Evolutionary conservation across 2,329 filamentous ascomycete species (phyloP).

Genomic region (Colletotrichum orbiculare): DNA sequence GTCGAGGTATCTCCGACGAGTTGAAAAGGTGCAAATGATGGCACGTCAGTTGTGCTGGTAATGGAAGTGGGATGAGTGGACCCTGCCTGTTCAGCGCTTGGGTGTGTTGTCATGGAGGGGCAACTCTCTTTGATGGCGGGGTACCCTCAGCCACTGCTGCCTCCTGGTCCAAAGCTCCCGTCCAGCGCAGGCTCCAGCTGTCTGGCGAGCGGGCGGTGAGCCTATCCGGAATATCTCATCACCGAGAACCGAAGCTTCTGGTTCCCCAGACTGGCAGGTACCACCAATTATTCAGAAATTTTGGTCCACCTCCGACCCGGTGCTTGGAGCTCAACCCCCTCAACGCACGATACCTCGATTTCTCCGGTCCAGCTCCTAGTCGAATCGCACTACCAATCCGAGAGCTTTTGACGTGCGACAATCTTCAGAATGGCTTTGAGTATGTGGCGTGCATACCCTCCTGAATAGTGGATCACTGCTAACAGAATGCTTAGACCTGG

Average conservation of each 20-base stretch:
- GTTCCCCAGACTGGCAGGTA: conserved; percentile 36
- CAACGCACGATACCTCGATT: conserved; percentile 34
- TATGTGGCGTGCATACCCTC: conserved; percentile 29
- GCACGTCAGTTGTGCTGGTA: conserved; percentile 27
- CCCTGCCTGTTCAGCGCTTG: background rate
- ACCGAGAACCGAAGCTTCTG: conserved; percentile 36
- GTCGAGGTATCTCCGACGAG: conserved; percentile 4
- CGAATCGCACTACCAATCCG: conserved; percentile 28
- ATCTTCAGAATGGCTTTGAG: conserved; percentile 42
- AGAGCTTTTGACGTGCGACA: conserved; percentile 28
- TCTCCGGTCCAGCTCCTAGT: conserved; percentile 25
- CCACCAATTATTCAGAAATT: conserved; percentile 41
- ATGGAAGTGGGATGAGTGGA: conserved; percentile 31
- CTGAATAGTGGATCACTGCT: conserved; percentile 40
- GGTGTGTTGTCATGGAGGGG: conserved; percentile 32
- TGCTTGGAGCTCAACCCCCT: conserved; percentile 37
- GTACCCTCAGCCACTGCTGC: conserved; percentile 18
- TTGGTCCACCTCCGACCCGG: conserved; percentile 36
- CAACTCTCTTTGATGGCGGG: conserved; percentile 33
- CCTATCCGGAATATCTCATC: conserved; percentile 31
- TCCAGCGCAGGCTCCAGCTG: no score
- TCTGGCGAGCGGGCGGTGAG: conserved; percentile 34
- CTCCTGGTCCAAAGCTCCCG: no score
- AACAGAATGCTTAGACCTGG: conserved; percentile 71
- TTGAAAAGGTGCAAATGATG: conserved; percentile 28